These are phyloP conservation scores for Arctostaphylos glauca DNA, from an alignment of 148 eudicot species.

Conservation along the genomic window DNA sequence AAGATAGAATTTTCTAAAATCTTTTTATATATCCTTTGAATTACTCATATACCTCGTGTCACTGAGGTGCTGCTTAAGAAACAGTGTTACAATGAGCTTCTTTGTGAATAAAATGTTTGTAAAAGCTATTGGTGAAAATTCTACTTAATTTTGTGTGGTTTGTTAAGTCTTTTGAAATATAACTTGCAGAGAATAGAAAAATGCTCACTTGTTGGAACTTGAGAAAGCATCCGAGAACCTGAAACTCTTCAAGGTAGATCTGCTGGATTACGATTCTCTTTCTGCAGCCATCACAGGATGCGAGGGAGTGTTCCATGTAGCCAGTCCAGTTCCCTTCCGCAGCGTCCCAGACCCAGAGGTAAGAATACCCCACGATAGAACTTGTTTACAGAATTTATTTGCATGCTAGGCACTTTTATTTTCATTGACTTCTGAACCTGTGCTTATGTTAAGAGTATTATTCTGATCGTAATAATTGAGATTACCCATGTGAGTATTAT, in stretches of 20 bases:
- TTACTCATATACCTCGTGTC: too few relatives aligned
- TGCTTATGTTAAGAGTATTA: not conserved
- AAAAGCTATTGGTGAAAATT: not conserved
- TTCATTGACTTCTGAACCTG: not conserved
- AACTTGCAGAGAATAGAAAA: slow-evolving; percentile 30
- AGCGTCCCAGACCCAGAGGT: slow-evolving; percentile 40
- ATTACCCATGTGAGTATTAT: not conserved
- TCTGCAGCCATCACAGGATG: slow-evolving; percentile 41
- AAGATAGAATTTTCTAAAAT: too few relatives aligned
- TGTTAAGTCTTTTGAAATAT: not conserved
- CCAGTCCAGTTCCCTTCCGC: slow-evolving; percentile 39
- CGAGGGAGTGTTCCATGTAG: slow-evolving; percentile 44
- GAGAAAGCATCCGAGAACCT: slow-evolving; percentile 36
- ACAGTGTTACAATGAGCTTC: not conserved
- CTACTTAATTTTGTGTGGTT: not conserved
- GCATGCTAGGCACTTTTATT: not conserved
- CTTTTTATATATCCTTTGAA: too few relatives aligned
- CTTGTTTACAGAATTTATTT: not conserved
- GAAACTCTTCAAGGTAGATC: slow-evolving; percentile 35
- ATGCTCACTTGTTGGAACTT: slow-evolving; percentile 37
- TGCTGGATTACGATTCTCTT: slow-evolving; percentile 35
- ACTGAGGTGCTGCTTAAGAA: too few relatives aligned
- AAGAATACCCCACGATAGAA: slow-evolving; percentile 7
- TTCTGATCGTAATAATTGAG: not conserved
- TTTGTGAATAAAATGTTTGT: not conserved